Evolutionary conservation across 148 eudicot genomes (phyloP).

Genomic region (Pharnaceum exiguum): DNA sequence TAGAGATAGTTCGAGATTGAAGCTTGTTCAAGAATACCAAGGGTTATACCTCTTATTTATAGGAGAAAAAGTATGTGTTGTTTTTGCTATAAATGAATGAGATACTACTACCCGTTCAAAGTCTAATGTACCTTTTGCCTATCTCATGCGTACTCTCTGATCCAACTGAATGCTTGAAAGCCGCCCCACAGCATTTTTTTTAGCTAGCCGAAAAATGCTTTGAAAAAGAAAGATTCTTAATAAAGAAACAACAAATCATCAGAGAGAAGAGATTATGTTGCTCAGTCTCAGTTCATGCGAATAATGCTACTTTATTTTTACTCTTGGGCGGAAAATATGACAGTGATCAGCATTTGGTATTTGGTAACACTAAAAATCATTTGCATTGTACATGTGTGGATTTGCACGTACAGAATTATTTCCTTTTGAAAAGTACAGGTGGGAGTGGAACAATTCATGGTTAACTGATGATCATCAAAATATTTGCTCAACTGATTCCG

Average conservation of each 20-base stretch:
- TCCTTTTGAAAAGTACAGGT: neutral
- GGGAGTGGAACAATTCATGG: slow-evolving; percentile 10
- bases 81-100: slow-evolving; percentile 12
- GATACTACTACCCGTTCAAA: slow-evolving; percentile 9
- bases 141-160: neutral
- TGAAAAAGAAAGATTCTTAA: neutral
- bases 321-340: no score
- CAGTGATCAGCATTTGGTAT: no score
- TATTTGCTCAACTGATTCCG: slow-evolving; percentile 22
- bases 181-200: slow-evolving; percentile 8
- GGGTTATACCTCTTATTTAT: slow-evolving; percentile 5
- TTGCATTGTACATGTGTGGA: no score
- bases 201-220: no score
- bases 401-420: no score
- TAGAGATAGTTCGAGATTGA: neutral
- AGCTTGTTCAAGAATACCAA: neutral
- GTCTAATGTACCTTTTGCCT: neutral
- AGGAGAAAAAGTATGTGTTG: neutral
- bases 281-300: no score
- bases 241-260: neutral
- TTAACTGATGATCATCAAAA: neutral
- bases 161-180: slow-evolving; percentile 3
- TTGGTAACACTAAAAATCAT: no score
- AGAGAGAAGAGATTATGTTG: no score
- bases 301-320: no score